A percentile compares a stretch with the other conserved stretches of the same genome.
phyloP scores from a whole-genome alignment of 805 yeast genomes.

The Candida chauliodis region DNA sequence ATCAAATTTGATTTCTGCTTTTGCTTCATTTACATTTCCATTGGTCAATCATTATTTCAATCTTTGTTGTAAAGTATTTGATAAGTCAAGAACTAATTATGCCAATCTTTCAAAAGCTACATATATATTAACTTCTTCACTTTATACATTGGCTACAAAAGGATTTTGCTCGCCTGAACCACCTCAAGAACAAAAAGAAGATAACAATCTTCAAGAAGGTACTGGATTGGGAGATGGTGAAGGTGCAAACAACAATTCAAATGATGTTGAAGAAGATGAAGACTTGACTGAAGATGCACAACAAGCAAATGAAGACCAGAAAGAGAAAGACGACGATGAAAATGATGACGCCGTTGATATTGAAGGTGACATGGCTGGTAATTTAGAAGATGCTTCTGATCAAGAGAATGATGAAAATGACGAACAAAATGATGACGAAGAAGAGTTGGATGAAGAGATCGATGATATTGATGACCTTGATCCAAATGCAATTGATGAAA shows the following conservation, averaged over 20 bases:
- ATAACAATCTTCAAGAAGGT: conserved; percentile 67
- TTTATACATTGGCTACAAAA: conserved; percentile 61
- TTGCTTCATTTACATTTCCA: conserved; percentile 59
- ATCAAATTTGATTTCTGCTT: conserved; percentile 41
- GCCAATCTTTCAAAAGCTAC: conserved; percentile 57
- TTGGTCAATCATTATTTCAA: conserved; percentile 56
- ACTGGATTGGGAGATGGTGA: conserved; percentile 92
- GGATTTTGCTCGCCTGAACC: conserved; percentile 95
- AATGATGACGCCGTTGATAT: conserved; percentile 89
- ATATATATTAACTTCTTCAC: conserved; percentile 50
- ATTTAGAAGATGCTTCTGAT: conserved; percentile 73
- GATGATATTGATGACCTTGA: conserved; percentile 88
- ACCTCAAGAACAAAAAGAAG: conserved; percentile 58
- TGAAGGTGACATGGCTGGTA: conserved; percentile 97
- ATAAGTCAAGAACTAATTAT: conserved; percentile 48
- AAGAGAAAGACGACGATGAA: conserved; percentile 61
- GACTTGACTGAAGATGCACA: conserved; percentile 79
- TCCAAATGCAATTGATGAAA: conserved; percentile 93
- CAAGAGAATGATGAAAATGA: conserved; percentile 57
- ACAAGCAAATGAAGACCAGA: conserved; percentile 70
- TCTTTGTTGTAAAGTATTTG: conserved; percentile 42
- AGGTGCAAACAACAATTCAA: conserved; percentile 77
- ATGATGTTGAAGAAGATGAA: conserved; percentile 88
- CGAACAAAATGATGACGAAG: conserved; percentile 48
- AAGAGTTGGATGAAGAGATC: conserved; percentile 82